phyloP scores from a whole-genome alignment of 768 basidiomycete species.

The Rubroboletus satanas region DNA sequence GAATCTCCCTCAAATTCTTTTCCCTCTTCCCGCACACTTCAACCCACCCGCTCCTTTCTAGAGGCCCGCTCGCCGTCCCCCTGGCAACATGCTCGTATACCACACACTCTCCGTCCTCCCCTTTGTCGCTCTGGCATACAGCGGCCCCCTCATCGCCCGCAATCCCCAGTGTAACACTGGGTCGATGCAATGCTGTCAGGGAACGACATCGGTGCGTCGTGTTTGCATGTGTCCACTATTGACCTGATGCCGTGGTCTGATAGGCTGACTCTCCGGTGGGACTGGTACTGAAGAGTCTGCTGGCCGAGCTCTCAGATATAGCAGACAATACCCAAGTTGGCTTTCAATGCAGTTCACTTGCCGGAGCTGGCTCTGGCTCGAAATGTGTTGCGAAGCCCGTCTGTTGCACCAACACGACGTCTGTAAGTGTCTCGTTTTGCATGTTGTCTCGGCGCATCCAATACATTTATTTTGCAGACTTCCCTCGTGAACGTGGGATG shows the following conservation, averaged over 20 bases:
- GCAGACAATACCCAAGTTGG: slow-evolving; percentile 11
- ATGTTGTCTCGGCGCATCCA: background rate
- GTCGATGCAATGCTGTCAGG: slow-evolving; percentile 20
- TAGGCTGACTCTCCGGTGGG: slow-evolving; percentile 12
- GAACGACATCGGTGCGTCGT: slow-evolving; percentile 16
- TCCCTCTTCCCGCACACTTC: slow-evolving; percentile 3
- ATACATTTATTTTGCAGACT: slow-evolving; percentile 1
- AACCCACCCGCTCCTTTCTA: slow-evolving; percentile 26
- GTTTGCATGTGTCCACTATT: background rate
- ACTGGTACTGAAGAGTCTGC: background rate
- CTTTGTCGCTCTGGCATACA: slow-evolving; percentile 15
- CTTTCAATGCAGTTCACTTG: slow-evolving; percentile 16
- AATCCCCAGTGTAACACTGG: slow-evolving; percentile 26
- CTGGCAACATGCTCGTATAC: slow-evolving; percentile 14
- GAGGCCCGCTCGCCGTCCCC: slow-evolving; percentile 1
- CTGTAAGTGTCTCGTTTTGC: slow-evolving; percentile 6
- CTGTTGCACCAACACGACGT: slow-evolving; percentile 21
- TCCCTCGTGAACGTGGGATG: slow-evolving; percentile 30
- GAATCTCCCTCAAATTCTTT: slow-evolving; percentile 6
- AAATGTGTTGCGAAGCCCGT: slow-evolving; percentile 18
- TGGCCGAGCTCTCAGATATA: background rate
- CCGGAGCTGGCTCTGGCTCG: slow-evolving; percentile 24
- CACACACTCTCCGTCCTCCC: slow-evolving; percentile 12
- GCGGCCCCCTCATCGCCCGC: slow-evolving; percentile 22
- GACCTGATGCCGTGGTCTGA: slow-evolving; percentile 3